Base-by-base conservation (phyloP, 768 basidiomycete species). In the Hygrophorus pudorinus region DNA sequence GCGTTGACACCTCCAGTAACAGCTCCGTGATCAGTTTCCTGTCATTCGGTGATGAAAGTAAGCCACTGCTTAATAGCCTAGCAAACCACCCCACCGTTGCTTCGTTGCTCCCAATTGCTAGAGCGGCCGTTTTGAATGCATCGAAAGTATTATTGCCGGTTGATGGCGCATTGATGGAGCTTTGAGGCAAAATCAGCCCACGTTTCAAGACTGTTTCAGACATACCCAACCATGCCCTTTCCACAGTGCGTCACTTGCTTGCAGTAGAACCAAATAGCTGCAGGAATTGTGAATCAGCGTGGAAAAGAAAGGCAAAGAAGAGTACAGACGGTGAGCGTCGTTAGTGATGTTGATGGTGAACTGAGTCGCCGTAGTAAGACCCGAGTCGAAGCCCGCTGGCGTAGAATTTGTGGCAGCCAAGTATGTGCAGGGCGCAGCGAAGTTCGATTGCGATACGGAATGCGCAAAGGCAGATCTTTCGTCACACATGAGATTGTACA, bases 251-350 rank as follows among this genome's bases (percentile, higher is more conserved):
- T 41, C 30, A 63, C 63, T 44, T 62, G 57, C 56, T 75, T 74
- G 64, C 75, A 76, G 54, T 70, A 69, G 70, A 70, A 76, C 69
- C 70, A 78, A 44, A 78, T 71, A 14, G 75, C 73, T 77, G 45
- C 13, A 47, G 16, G 38, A n/a, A 39, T 29, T 37, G 18, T 47
- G 37, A 4, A 34, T 47, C 39, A 12, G 24, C 36, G 31, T n/a
- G 28, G 36, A 38, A 12, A 29, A 6, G n/a, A 21, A 46, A 28
- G 24, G 24, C 16, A 20, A n/a, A n/a, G 17, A 18, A 36, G 34
- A 12, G 11, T 5, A 56, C 72, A 50, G 52, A 75, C 74, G 75
- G 32, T 65, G 47, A 2, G 64, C 63, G 51, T 67, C 67, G 48
- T 71, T 67, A 14, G 65, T 68, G 50, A 79, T 65, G 38, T 60